Base-by-base conservation (phyloP, 805 yeast species). In the Brettanomyces naardenensis region DNA sequence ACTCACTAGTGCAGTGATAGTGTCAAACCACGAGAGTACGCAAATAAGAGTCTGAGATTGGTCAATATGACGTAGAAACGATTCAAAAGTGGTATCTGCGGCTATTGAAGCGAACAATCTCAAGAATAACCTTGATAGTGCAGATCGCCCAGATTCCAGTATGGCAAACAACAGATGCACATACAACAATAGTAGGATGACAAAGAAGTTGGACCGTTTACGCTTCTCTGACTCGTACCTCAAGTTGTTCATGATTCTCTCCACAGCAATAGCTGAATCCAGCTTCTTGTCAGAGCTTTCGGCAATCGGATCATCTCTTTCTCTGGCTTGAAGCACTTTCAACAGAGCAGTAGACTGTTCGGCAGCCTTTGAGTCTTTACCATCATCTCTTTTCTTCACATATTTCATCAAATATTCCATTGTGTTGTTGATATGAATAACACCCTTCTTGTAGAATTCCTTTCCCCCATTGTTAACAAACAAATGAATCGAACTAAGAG, bases 1-100 rank as follows among this genome's bases (percentile, higher is more conserved):
- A 1, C 78, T 71, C 2, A 69, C 73, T 11, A 75, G 56, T 1
- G 80, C 75, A 21, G 73, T 58, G 4, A 74, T 69, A 1, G 80
- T 74, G 44, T 75, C 80, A 49, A 69, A 74, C 80, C 80, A 75
- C 1, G 78, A 67, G 13, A 75, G 49, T n/a, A 71, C 74, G 26
- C 68, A 66, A 5, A 72, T 67, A 21, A 71, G 57, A 1, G 73
- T 55, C 5, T 71, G 70, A 5, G 69, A 62, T 42, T 73, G 75
- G 46, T 70, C 72, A 17, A 71, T 72, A 31, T 61, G 64, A 17
- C 64, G 64, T 45, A 69, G 48, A 18, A 69, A 65, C 4, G 59
- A 45, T 26, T 59, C 52, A 54, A 69, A 71, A n/a, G 66, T 62
- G 17, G 54, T 49, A 41, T 73, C 74, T 35, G 62, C 59, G 17